Percentiles rank a stretch among this genome's conserved stretches.
phyloP scores from a whole-genome alignment of 1,284 basidiomycete species.

The Bjerkandera adusta region DNA sequence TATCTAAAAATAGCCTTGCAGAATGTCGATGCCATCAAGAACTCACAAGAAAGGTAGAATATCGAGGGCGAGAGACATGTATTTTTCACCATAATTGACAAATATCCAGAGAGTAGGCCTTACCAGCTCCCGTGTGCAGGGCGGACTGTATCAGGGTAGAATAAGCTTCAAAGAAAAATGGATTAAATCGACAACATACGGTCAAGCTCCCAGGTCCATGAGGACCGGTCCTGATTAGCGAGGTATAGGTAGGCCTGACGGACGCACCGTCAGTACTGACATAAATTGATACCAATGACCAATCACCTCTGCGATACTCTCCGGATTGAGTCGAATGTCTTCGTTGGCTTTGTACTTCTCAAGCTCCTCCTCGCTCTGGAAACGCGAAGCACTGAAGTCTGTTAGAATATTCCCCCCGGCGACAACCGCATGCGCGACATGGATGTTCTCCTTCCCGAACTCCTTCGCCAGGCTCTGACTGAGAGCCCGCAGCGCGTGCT shows the following conservation, averaged over 20 bases:
- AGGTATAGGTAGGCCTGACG: constrained; percentile 41
- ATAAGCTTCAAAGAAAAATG: not conserved
- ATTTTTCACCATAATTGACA: too few relatives aligned
- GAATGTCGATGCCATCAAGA: too few relatives aligned
- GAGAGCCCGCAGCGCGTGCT: constrained; percentile 64
- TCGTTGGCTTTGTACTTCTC: constrained; percentile 45
- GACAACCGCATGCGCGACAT: too few relatives aligned
- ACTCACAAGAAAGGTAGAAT: too few relatives aligned
- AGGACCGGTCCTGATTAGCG: constrained; percentile 41
- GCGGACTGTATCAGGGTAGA: constrained; percentile 33
- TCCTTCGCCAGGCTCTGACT: constrained; percentile 79
- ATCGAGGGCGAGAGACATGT: too few relatives aligned
- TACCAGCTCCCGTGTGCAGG: constrained; percentile 47
- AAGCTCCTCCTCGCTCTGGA: constrained; percentile 23
- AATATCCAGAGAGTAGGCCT: too few relatives aligned
- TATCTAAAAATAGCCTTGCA: too few relatives aligned
- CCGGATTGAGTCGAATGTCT: constrained; percentile 51
- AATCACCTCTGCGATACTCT: constrained; percentile 65
- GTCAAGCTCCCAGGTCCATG: constrained; percentile 53
- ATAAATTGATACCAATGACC: too few relatives aligned
- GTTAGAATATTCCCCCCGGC: too few relatives aligned
- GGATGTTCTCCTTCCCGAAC: constrained; percentile 77
- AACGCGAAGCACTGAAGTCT: constrained; percentile 32
- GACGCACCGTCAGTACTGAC: not conserved
- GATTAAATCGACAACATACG: constrained; percentile 25